Evolutionary conservation across 2,329 filamentous ascomycete genomes (phyloP).

Genomic region (Graphiopsis chlorocephala): DNA sequence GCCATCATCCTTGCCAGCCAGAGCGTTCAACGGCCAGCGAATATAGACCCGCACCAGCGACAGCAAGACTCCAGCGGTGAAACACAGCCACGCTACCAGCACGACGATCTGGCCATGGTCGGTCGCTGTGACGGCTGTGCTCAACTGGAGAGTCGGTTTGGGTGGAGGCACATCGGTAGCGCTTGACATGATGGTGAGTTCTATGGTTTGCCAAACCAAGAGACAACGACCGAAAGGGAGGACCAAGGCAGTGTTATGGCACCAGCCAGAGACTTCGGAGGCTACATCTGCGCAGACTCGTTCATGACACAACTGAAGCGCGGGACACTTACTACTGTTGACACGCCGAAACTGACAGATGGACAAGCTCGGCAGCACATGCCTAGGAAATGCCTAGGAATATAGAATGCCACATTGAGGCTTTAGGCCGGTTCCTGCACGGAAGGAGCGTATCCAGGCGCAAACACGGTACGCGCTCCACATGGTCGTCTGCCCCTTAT

Average conservation of each 20-base stretch:
- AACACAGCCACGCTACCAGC: slow-evolving; percentile 17
- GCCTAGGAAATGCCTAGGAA: background rate
- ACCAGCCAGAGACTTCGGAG: background rate
- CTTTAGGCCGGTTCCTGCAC: background rate
- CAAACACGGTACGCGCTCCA: background rate
- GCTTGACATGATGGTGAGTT: background rate
- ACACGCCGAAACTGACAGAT: background rate
- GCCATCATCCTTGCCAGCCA: slow-evolving; percentile 15
- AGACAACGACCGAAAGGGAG: background rate
- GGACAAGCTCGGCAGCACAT: background rate
- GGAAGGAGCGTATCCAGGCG: background rate
- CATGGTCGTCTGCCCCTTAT: background rate
- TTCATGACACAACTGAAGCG: background rate
- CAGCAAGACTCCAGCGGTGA: slow-evolving; percentile 17
- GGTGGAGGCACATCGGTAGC: slow-evolving; percentile 8
- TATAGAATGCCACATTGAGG: background rate
- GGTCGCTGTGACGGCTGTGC: slow-evolving; percentile 19
- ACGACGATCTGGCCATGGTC: slow-evolving; percentile 20
- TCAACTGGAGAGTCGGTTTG: slow-evolving; percentile 17
- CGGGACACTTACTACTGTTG: background rate
- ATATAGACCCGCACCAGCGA: slow-evolving; percentile 12
- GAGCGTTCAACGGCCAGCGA: slow-evolving; percentile 14
- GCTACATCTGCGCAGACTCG: background rate
- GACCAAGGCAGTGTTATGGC: background rate
- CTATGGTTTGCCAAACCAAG: background rate